A percentile compares a stretch with the other conserved stretches of the same genome.
phyloP scores from a whole-genome alignment of 768 basidiomycete species.

The Russula compacta region DNA sequence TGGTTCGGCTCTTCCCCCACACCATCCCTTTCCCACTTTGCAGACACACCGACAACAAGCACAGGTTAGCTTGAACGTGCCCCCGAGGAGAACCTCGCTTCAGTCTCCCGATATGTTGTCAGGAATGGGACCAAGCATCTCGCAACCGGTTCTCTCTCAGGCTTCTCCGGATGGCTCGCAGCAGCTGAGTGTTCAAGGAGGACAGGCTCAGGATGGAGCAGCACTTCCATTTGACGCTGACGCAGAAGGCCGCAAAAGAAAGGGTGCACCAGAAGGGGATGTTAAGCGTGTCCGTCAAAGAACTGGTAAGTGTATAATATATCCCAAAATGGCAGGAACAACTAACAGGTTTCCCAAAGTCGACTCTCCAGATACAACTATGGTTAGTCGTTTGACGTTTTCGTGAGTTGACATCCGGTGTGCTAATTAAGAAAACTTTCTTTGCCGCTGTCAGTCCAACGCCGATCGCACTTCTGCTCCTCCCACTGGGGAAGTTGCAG shows the following conservation, averaged over 20 bases:
- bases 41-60: slow-evolving; percentile 8
- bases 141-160: slow-evolving; percentile 7
- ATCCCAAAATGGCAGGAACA: not conserved
- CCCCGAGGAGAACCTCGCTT: slow-evolving; percentile 7
- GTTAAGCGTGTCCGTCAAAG: slow-evolving; percentile 64
- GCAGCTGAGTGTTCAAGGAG: slow-evolving; percentile 1
- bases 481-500: slow-evolving; percentile 15
- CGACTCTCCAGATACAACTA: slow-evolving; percentile 25
- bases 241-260: slow-evolving; percentile 59
- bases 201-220: slow-evolving; percentile 5
- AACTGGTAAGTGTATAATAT: slow-evolving; percentile 42
- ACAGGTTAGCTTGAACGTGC: slow-evolving; percentile 2
- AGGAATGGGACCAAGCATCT: slow-evolving; percentile 2
- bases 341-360: slow-evolving; percentile 1
- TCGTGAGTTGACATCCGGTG: not conserved
- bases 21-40: slow-evolving; percentile 6
- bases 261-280: slow-evolving; percentile 54
- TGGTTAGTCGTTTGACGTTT: slow-evolving; percentile 20
- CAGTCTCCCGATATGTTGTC: slow-evolving; percentile 14
- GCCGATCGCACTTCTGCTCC: slow-evolving; percentile 21
- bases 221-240: slow-evolving; percentile 45
- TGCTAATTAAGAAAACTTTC: not conserved
- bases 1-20: not conserved
- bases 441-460: slow-evolving; percentile 21
- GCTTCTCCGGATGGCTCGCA: slow-evolving; percentile 7